Conservation (phyloP, 176 grass and related monocot genomes). For the Areca catechu region DNA sequence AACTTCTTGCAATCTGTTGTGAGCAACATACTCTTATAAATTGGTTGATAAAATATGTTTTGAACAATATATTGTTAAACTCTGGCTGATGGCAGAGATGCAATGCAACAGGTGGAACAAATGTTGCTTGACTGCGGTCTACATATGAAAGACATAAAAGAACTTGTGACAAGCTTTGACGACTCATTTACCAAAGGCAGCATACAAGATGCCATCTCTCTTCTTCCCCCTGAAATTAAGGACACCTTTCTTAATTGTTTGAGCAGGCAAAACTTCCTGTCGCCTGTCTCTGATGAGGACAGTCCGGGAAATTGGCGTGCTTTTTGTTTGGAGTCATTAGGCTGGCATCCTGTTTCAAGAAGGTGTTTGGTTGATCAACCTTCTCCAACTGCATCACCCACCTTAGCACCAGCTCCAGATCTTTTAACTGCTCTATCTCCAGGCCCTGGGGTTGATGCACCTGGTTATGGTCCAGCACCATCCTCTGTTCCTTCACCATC, state of each 20-base stretch:
- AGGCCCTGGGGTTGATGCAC: constrained; percentile 8
- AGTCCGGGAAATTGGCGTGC: constrained; percentile 12
- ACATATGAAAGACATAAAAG: constrained; percentile 31
- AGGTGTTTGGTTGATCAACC: constrained; percentile 23
- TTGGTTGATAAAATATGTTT: not conserved
- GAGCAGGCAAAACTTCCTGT: constrained; percentile 34
- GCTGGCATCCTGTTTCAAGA: constrained; percentile 19
- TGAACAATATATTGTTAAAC: not conserved
- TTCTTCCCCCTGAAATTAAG: constrained; percentile 31
- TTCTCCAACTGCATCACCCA: constrained; percentile 4
- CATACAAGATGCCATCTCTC: constrained; percentile 8
- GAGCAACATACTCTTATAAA: not conserved
- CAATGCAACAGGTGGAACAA: constrained; percentile 39
- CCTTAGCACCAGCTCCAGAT: too few species aligned
- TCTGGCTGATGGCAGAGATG: not conserved
- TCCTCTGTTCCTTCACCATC: constrained; percentile 2
- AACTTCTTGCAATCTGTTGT: too few species aligned
- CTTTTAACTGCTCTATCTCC: constrained; percentile 12
- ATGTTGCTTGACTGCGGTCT: constrained; percentile 42
- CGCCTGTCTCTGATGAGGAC: constrained; percentile 9
- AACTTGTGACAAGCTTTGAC: constrained; percentile 33
- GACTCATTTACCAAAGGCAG: constrained; percentile 27
- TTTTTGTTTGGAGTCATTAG: constrained; percentile 35
- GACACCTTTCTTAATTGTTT: constrained; percentile 33
- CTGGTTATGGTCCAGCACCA: constrained; percentile 19